A percentile compares a stretch with the other conserved stretches of the same genome.
Evolutionary conservation across 352 stramenopile species (phyloP).

Genomic region (Phytophthora citricola): DNA sequence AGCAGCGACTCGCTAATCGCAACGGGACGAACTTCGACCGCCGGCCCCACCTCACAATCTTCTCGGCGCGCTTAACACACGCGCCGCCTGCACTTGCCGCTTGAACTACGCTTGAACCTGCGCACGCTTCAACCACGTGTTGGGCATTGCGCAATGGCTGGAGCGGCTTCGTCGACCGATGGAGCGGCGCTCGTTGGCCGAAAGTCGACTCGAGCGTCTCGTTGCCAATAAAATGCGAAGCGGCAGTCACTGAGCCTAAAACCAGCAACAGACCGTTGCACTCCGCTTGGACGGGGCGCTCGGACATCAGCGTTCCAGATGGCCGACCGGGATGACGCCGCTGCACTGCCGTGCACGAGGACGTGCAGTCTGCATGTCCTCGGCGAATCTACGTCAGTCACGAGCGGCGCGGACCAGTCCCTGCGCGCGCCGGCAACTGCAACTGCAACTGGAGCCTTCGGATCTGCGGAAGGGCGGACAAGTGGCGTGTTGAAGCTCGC

Average conservation of each 20-base stretch:
- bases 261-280: slow-evolving; percentile 17
- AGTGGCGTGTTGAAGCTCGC: slow-evolving; percentile 24
- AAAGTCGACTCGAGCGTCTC: slow-evolving; percentile 1
- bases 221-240: slow-evolving; percentile 29
- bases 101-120: slow-evolving; percentile 32
- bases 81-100: not conserved
- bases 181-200: not conserved
- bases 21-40: slow-evolving; percentile 7
- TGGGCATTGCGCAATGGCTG: slow-evolving; percentile 20
- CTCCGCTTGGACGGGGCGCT: slow-evolving; percentile 15
- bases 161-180: slow-evolving; percentile 1
- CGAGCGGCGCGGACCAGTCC: slow-evolving; percentile 25
- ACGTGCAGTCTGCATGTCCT: not conserved
- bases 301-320: slow-evolving; percentile 25
- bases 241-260: not conserved
- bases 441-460: slow-evolving; percentile 27
- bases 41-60: slow-evolving; percentile 30
- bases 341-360: slow-evolving; percentile 1
- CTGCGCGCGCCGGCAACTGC: slow-evolving; percentile 26
- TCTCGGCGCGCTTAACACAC: slow-evolving; percentile 17
- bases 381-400: slow-evolving; percentile 24
- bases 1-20: slow-evolving; percentile 31
- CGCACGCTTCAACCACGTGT: slow-evolving; percentile 37
- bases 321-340: slow-evolving; percentile 19
- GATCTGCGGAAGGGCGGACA: slow-evolving; percentile 20